These are phyloP conservation scores for Exophiala xenobiotica DNA, from an alignment of 2,329 filamentous ascomycete species.

Conservation along the genomic window DNA sequence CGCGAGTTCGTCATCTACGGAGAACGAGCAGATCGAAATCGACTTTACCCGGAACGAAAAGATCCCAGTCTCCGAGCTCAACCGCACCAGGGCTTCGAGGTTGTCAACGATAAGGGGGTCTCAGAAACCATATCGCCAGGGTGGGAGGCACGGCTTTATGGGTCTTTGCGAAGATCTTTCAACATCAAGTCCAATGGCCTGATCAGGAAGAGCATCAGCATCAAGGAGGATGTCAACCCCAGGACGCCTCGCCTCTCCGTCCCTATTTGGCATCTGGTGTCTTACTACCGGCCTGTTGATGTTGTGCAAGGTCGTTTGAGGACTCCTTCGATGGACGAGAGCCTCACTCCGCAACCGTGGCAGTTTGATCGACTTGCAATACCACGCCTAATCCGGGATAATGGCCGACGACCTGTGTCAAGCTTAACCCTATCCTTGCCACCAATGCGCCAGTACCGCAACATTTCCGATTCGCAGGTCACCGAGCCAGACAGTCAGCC, in stretches of 20 bases:
- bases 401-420: too few species aligned
- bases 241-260: too few species aligned
- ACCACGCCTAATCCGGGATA: too few species aligned
- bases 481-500: too few species aligned
- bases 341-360: not conserved
- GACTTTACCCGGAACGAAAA: too few species aligned
- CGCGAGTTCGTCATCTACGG: constrained; percentile 74
- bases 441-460: too few species aligned
- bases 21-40: too few species aligned
- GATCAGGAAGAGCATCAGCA: constrained; percentile 89
- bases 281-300: constrained; percentile 81
- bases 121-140: not conserved
- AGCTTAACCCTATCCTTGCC: too few species aligned
- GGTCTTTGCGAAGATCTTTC: constrained; percentile 82
- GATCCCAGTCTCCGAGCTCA: constrained; percentile 58
- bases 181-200: constrained; percentile 77
- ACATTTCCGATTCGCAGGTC: too few species aligned
- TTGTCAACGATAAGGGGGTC: not conserved
- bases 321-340: constrained; percentile 45
- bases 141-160: constrained; percentile 62
- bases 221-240: constrained; percentile 56
- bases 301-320: constrained; percentile 61
- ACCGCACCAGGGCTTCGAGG: not conserved
- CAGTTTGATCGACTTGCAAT: too few species aligned
- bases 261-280: constrained; percentile 79